These are phyloP conservation scores for Epicoccum sorghinum DNA, from an alignment of 2,329 filamentous ascomycete species.

Conservation along the genomic window DNA sequence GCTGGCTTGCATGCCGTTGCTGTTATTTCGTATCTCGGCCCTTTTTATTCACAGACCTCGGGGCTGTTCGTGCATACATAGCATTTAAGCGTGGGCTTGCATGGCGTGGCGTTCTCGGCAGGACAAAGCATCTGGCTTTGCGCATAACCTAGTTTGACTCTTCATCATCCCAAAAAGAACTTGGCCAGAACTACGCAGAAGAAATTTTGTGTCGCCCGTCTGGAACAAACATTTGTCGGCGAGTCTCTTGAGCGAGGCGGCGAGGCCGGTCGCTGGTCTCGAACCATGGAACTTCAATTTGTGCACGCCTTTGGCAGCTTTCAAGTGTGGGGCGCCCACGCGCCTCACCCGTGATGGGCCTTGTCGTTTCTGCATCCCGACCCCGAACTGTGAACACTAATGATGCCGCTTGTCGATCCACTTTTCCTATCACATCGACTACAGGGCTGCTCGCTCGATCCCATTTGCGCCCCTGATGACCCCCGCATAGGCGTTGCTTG, in stretches of 20 bases:
- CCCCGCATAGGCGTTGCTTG: conserved; percentile 13
- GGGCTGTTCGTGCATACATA: conserved; percentile 3
- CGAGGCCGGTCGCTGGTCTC: conserved; percentile 1
- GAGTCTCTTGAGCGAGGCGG: background rate
- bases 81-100: conserved; percentile 22
- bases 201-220: background rate
- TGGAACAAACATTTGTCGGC: background rate
- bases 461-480: conserved; percentile 15
- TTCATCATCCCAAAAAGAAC: too few relatives aligned
- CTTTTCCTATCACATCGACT: conserved; percentile 2
- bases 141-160: conserved; percentile 9
- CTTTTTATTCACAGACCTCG: background rate
- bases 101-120: conserved; percentile 32
- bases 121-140: background rate
- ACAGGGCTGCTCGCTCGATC: background rate
- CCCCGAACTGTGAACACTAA: background rate
- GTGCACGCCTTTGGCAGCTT: background rate
- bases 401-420: conserved; percentile 14
- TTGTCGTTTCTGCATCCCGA: conserved; percentile 1
- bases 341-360: conserved; percentile 10
- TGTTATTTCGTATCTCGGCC: conserved; percentile 1
- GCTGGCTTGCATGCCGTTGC: background rate
- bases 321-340: conserved; percentile 5
- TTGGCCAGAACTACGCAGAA: background rate
- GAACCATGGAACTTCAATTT: background rate